Evolutionary conservation across 2,329 filamentous ascomycete genomes (phyloP).

Genomic region (Monosporascus ibericus): DNA sequence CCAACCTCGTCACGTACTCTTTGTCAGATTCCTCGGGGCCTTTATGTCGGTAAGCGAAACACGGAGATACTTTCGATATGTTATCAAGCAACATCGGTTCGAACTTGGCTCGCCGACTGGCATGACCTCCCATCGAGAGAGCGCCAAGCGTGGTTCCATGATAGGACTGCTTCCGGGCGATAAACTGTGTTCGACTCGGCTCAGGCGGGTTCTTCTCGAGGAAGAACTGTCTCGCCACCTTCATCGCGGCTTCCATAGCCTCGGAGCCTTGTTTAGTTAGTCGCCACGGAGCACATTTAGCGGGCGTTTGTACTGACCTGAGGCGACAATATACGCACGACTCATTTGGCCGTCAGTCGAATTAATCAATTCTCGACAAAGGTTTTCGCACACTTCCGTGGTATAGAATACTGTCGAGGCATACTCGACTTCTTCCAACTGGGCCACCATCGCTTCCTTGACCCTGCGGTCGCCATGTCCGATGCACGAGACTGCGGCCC

Average conservation of each 20-base stretch:
- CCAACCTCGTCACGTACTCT: constrained; percentile 55
- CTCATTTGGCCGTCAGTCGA: constrained; percentile 28
- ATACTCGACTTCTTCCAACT: constrained; percentile 36
- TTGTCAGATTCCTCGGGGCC: constrained; percentile 44
- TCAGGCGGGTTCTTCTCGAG: constrained; percentile 47
- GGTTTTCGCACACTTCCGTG: constrained; percentile 13
- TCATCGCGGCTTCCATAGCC: constrained; percentile 57
- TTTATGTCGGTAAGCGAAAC: constrained; percentile 58
- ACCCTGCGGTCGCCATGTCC: constrained; percentile 38
- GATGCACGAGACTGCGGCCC: constrained; percentile 40
- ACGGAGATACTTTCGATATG: constrained; percentile 58
- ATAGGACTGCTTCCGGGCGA: constrained; percentile 61
- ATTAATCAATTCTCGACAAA: constrained; percentile 22
- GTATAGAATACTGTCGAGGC: constrained; percentile 30
- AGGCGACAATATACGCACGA: constrained; percentile 28
- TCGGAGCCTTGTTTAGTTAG: constrained; percentile 46
- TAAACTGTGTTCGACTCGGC: constrained; percentile 54
- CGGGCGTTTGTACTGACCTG: constrained; percentile 19
- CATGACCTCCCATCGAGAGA: constrained; percentile 58
- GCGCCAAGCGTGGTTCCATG: constrained; percentile 68
- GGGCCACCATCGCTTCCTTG: constrained; percentile 31
- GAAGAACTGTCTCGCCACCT: constrained; percentile 56
- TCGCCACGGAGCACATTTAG: not conserved
- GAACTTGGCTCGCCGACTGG: constrained; percentile 53
- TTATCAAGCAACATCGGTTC: constrained; percentile 53